Base-by-base conservation (phyloP, 192 early-diverging fungal genomes). In the Phycomyces blakesleeanus region DNA sequence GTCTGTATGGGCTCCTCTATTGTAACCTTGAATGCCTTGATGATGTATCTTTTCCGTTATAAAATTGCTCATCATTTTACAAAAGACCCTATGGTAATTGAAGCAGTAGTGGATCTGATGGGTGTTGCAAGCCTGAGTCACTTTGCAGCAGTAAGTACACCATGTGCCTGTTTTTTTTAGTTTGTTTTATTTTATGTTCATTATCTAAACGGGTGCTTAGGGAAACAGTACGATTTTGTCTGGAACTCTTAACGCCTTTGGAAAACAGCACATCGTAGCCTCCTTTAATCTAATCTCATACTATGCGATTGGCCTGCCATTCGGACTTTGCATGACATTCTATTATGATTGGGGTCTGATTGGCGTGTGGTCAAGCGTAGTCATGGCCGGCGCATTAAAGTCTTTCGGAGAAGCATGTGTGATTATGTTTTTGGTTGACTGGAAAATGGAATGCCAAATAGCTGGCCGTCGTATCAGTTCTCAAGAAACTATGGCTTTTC, bases 291-390 rank as follows among this genome's bases (percentile, higher is more conserved):
- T 70, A 15, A 20, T 42, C 11, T 63, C 60, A 10, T 70, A 70
- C 47, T 70, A 63, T 49, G 20, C 49, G 7, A 27, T 70, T 20
- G 68, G 68, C 20, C 44, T 70, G 24, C 68, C 68, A 5, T 58
- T 70, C 34, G 68, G 68, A 6, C 24, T 70, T 14, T 70, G 54
- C 37, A 49, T 70, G 61, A 52, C 61, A 12, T 59, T 51, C 9
- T 22, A 44, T 22, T 29, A 59, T 41, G 39, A 40, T 26, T 59
- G 47, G 61, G 68, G 68, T 12, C 41, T 70, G n/a, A 21, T 54
- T 3, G 68, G 68, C 15, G 57, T 70, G 15, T 70, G 68, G 68
- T 64, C 39, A 29, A 62, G 68, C 11, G 68, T 70, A 10, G 50
- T 64, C 1, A 9, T 64, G 9, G 62, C 68, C 26, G 68, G 61